A percentile compares a stretch with the other conserved stretches of the same genome.
Conservation (phyloP, 208 protist genomes). For the Acanthamoeba royreba region DNA sequence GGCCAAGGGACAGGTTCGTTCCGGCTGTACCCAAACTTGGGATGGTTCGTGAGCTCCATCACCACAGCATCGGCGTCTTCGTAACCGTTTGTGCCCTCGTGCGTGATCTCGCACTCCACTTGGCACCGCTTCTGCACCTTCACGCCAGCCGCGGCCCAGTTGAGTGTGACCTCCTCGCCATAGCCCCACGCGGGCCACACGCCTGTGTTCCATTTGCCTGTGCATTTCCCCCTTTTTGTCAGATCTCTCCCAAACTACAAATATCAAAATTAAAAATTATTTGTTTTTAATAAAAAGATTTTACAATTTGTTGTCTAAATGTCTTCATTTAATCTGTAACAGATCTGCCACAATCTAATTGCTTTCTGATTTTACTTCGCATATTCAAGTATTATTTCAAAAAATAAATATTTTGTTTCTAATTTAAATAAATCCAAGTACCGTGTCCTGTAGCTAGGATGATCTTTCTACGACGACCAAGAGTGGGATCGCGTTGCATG, state of each 20-base stretch:
- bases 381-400: neutral
- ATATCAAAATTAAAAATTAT: neutral
- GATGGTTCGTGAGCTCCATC: conserved; percentile 38
- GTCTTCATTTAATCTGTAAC: no score
- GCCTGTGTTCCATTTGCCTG: conserved; percentile 37
- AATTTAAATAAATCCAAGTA: neutral
- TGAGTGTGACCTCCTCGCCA: neutral
- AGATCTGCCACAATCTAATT: no score
- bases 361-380: no score
- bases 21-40: neutral
- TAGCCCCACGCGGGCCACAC: conserved; percentile 32
- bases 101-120: conserved; percentile 5
- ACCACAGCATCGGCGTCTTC: neutral
- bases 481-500: neutral
- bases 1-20: conserved; percentile 15
- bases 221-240: neutral
- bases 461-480: neutral
- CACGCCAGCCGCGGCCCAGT: conserved; percentile 29
- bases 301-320: no score
- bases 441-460: neutral
- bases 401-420: no score
- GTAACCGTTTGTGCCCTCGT: neutral
- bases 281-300: neutral
- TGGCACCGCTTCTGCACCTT: neutral
- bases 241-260: neutral